Base-by-base conservation (phyloP, 2,329 filamentous ascomycete species). In the Colletotrichum sp. region DNA sequence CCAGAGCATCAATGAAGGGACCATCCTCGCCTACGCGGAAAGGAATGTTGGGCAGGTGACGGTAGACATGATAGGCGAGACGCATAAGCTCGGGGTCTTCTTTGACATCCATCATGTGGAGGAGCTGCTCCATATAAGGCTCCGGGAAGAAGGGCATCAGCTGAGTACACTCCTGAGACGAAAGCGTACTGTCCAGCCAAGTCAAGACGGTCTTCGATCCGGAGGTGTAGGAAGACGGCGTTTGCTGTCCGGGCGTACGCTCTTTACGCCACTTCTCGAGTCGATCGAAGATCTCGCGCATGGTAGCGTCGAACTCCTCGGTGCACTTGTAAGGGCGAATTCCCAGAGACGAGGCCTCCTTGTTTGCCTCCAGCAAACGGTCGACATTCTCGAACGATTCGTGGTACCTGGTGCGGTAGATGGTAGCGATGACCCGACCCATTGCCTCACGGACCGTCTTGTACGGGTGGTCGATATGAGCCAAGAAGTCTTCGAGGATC, bases 61-160 rank as follows among this genome's bases (percentile, higher is more conserved):
- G 94, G 88, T 98, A 99, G 56, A 99, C 97, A 81, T 98, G 96
- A 82, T 98, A 99, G 0, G 97, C 96, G 10, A 98, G 90, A 12
- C 94, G 94, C 88, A 98, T 97, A 3, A 99, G 90, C 84, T 99
- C 97, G 0, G 95, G 96, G 80, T 99, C 97, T 84, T 99, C 97
- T 84, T 98, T 98, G 83, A 99, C 95, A 82, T 99, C 97, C 96
- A 99, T 99, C 97, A 99, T 99, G 87, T 99, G 96, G 68, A 99
- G 88, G 16, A 99, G 91, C 83, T 98, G 95, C 80, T 97, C 95
- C 83, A 98, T 97, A 81, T 98, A 96, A 0, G 94, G 89, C 43
- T 94, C 91, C 0, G 96, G 94, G 88, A 99, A 98, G 90, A 98
- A 98, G 5, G 93, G 92, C 21, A 97, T 92, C 16, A 99, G 91